Conservation (phyloP, 1,284 basidiomycete genomes). For the Tremellales sp. region DNA sequence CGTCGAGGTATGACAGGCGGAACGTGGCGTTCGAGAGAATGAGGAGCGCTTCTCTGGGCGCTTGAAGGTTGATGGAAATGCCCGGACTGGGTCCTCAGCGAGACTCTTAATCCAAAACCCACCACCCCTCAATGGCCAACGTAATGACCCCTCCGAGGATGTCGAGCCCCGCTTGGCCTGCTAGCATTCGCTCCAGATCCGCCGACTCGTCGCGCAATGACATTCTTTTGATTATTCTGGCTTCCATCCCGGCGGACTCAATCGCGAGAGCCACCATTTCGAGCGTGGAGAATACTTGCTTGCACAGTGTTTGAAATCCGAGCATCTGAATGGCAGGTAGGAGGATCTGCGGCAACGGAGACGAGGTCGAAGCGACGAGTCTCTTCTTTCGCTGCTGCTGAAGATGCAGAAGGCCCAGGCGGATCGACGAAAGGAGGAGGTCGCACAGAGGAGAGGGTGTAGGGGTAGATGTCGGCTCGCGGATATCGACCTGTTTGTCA, state of each 20-base stretch:
- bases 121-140: slow-evolving; percentile 19
- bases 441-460: slow-evolving; percentile 28
- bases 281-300: slow-evolving; percentile 14
- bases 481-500: slow-evolving; percentile 20
- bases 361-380: slow-evolving; percentile 8
- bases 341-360: slow-evolving; percentile 19
- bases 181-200: slow-evolving; percentile 10
- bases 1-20: slow-evolving; percentile 24
- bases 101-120: background rate
- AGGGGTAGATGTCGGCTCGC: slow-evolving; percentile 1
- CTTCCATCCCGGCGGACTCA: slow-evolving; percentile 13
- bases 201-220: slow-evolving; percentile 6
- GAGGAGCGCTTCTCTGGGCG: slow-evolving; percentile 9
- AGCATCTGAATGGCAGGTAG: slow-evolving; percentile 30
- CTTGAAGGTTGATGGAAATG: slow-evolving; percentile 2
- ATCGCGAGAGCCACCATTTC: slow-evolving; percentile 17
- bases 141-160: slow-evolving; percentile 18
- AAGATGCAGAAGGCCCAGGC: slow-evolving; percentile 29
- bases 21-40: slow-evolving; percentile 26
- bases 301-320: slow-evolving; percentile 18
- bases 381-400: slow-evolving; percentile 33
- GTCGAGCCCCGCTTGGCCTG: slow-evolving; percentile 13
- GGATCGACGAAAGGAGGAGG: slow-evolving; percentile 24
- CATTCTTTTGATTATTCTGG: slow-evolving; percentile 8
- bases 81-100: slow-evolving; percentile 3